Base-by-base conservation (phyloP, 2,329 filamentous ascomycete genomes). In the Decorospora gaudefroyi region DNA sequence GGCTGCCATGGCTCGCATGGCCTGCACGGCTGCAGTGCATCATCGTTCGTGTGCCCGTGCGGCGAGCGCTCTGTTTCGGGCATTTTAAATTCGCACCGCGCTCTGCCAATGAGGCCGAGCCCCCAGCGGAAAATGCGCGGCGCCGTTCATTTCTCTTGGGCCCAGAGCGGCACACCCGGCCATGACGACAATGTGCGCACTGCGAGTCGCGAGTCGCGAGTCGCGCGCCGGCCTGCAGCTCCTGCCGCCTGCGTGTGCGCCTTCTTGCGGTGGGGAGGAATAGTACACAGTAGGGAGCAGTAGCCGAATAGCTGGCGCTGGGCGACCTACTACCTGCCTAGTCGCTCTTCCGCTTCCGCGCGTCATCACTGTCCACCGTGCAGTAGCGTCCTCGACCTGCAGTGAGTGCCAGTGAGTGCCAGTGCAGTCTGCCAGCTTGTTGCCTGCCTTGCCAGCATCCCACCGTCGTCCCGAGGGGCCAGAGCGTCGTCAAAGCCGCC, bases 271-370 rank as follows among this genome's bases (percentile, higher is more conserved):
- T 50, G 47, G 53, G 35, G n/a, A n/a, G n/a, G n/a, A n/a, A n/a
- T n/a, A n/a, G n/a, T n/a, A n/a, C n/a, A n/a, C n/a, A n/a, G n/a
- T n/a, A n/a, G n/a, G n/a, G n/a, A n/a, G n/a, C n/a, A n/a, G n/a
- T n/a, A n/a, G n/a, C n/a, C n/a, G n/a, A n/a, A n/a, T n/a, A n/a
- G n/a, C n/a, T n/a, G n/a, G n/a, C n/a, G n/a, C n/a, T n/a, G n/a
- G n/a, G n/a, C n/a, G n/a, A n/a, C n/a, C n/a, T n/a, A n/a, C n/a
- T n/a, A n/a, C n/a, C n/a, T n/a, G 9, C 17, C 26, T 23, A 34
- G 42, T 18, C 18, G 33, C 22, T 42, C 38, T 38, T 54, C 61
- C 59, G 58, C 55, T 67, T 67, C 63, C 62, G 62, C 63, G 57
- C 55, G 54, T 63, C 53, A 40, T 52, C 46, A 55, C 51, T 51